Evolutionary conservation across 106 monocot species (phyloP).

Genomic region (Alisma plantagoaquatica): DNA sequence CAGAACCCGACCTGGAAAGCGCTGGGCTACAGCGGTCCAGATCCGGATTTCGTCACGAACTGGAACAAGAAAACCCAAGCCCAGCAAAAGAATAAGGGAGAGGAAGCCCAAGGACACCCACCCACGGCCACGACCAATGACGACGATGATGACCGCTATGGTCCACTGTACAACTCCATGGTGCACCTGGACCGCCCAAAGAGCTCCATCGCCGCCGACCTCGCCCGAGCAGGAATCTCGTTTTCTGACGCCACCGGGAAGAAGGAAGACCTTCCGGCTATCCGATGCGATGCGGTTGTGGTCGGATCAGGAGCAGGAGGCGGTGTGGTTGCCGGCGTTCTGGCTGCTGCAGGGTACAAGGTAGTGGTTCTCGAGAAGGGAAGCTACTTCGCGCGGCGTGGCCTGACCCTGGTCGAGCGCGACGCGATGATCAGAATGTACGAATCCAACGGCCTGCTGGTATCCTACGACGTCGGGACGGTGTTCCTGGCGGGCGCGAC

Average conservation of each 20-base stretch:
- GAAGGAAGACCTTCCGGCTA: constrained; percentile 9
- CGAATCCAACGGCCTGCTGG: constrained; percentile 25
- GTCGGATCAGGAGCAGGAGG: constrained; percentile 58
- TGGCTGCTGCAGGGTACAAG: constrained; percentile 45
- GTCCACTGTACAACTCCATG: constrained; percentile 13
- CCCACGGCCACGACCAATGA: too few species aligned
- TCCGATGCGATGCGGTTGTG: constrained; percentile 43
- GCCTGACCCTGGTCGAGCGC: constrained; percentile 28
- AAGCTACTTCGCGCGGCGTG: constrained; percentile 15
- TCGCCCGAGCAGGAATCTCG: constrained; percentile 12
- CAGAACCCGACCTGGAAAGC: constrained; percentile 47
- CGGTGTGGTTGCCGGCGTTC: constrained; percentile 42
- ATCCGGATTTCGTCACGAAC: constrained; percentile 13
- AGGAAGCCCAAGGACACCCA: too few species aligned
- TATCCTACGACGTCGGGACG: constrained; percentile 19
- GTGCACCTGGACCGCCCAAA: constrained; percentile 9
- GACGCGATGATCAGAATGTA: constrained; percentile 29
- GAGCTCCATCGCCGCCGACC: constrained; percentile 2
- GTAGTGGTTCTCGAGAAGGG: constrained; percentile 60
- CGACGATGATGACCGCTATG: neutral
- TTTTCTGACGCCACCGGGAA: neutral
- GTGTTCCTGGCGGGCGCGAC: constrained; percentile 34
- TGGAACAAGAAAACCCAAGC: too few species aligned
- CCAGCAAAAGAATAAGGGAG: too few species aligned
- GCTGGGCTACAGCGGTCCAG: constrained; percentile 40